Base-by-base conservation (phyloP, 1,139 yeast species). In the Hansenula sp. region DNA sequence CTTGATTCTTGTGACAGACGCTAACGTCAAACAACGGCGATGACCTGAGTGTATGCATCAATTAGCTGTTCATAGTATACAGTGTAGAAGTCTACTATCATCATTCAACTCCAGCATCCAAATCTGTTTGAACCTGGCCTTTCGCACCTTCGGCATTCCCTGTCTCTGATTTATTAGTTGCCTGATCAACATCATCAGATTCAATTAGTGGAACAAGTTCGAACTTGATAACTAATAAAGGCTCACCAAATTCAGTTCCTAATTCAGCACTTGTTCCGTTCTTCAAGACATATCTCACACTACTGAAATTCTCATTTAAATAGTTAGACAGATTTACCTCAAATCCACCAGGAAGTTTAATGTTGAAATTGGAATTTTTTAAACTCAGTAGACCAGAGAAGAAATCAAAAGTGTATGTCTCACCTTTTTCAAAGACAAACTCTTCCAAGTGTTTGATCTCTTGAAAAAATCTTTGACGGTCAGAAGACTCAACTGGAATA, bases 311-410 rank as follows among this genome's bases (percentile, higher is more conserved):
- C 12, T 51, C 63, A 25, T 64, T 65, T 42, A 74, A 61, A 48
- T 72, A 72, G 37, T 59, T 62, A 41, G 71, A 66, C 28, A 73
- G 66, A 46, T 71, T 67, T 47, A 72, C 48, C 18, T 62, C 63
- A 50, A 67, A 72, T 3, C 76, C 77, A 9, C 62, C 62, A 3
- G 79, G 79, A 42, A 74, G 53, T 38, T 63, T 57, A 32, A 74
- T 59, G 18, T 66, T 66, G 47, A 73, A 66, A 10, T 62, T 57
- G 36, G 63, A 56, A 37, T 62, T 61, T 45, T 70, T 62, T 52
- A 75, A 57, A 25, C 71, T 70, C 17, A 74, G 51, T 43, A 70
- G 64, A 3, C 73, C 71, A 5, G 75, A 73, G 48, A 60, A 63
- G 51, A 74, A 74, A 43, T 72, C 76, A 51, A 74, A 69, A 17